Evolutionary conservation across 2,329 filamentous ascomycete species (phyloP).

Genomic region (Colletotrichum orbiculare): DNA sequence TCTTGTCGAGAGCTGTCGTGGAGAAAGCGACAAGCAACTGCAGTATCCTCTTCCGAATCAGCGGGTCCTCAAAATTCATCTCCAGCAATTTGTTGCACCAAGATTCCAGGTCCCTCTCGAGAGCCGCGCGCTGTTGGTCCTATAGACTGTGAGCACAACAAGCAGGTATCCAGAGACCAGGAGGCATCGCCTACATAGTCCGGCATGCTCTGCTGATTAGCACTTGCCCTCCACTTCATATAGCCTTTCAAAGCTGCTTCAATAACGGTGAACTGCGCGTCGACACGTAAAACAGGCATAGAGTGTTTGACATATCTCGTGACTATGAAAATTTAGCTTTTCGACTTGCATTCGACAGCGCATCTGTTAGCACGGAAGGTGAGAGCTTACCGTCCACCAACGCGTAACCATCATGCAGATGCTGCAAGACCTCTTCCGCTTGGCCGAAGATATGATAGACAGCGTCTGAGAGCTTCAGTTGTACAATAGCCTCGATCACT

Average conservation of each 20-base stretch:
- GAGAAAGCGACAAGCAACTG: conserved; percentile 88
- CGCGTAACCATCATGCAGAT: conserved; percentile 78
- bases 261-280: conserved; percentile 90
- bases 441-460: conserved; percentile 87
- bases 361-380: too few species aligned
- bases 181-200: conserved; percentile 29
- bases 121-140: conserved; percentile 63
- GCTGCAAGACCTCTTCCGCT: conserved; percentile 78
- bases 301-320: conserved; percentile 75
- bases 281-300: conserved; percentile 79
- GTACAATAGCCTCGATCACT: conserved; percentile 87
- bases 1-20: conserved; percentile 80
- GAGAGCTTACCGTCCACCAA: conserved; percentile 70
- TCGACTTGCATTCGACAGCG: not conserved
- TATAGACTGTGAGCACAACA: conserved; percentile 37
- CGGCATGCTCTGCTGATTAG: conserved; percentile 36
- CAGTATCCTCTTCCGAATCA: conserved; percentile 83
- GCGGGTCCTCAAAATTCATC: conserved; percentile 82
- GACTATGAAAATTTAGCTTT: conserved; percentile 47
- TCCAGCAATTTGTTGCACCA: conserved; percentile 80
- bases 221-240: conserved; percentile 73
- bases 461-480: conserved; percentile 84
- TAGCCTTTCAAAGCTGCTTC: conserved; percentile 91
- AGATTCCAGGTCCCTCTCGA: conserved; percentile 73
- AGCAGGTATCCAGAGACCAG: not conserved